phyloP scores from a whole-genome alignment of 306 rosid genomes.

The Trifolium fragiferum region DNA sequence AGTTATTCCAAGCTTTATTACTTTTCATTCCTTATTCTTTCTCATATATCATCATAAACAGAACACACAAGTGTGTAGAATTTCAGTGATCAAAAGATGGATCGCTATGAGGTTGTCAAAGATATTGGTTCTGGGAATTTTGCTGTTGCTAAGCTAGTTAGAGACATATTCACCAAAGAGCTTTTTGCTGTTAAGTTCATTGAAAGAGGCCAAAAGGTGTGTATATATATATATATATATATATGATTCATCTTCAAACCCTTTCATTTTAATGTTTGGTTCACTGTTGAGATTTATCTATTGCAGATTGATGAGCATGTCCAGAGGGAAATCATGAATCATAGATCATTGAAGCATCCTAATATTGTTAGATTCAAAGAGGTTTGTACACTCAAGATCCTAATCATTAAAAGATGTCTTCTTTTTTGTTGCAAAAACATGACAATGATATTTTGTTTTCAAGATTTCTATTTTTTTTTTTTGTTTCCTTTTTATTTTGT shows the following conservation, averaged over 20 bases:
- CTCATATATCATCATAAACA: constrained; percentile 1
- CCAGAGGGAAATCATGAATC: constrained; percentile 87
- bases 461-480: not conserved
- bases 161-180: constrained; percentile 60
- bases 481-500: not conserved
- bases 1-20: not conserved
- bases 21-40: constrained; percentile 27
- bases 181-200: constrained; percentile 76
- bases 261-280: not conserved
- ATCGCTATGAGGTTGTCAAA: constrained; percentile 76
- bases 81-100: constrained; percentile 48
- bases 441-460: not conserved
- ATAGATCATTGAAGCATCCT: constrained; percentile 86
- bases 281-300: not conserved
- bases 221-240: no score
- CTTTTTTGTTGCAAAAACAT: not conserved
- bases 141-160: constrained; percentile 74
- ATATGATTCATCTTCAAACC: constrained; percentile 24
- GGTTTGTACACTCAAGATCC: constrained; percentile 42
- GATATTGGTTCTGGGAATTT: constrained; percentile 87
- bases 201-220: constrained; percentile 83
- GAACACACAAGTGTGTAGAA: not conserved
- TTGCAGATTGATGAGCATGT: constrained; percentile 84
- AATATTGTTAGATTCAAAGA: constrained; percentile 84
- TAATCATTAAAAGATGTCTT: not conserved